Conservation (phyloP, 1,139 yeast genomes). For the Blastobotrys serpentis region DNA sequence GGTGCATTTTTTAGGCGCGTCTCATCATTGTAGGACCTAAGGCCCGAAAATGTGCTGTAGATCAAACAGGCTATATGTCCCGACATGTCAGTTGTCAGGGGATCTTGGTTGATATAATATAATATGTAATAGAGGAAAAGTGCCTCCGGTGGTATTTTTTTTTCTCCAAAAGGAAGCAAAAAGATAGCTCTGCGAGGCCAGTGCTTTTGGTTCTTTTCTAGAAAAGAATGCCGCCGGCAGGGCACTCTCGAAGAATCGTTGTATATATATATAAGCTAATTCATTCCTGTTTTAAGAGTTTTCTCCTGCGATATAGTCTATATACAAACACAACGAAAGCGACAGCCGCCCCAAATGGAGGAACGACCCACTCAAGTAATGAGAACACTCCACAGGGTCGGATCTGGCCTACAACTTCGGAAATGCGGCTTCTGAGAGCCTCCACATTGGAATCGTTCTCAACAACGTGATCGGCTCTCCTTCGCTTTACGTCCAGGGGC, state of each 20-base stretch:
- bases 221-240: conserved; percentile 1
- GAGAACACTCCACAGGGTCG: conserved; percentile 48
- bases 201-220: background rate
- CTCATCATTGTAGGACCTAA: no score
- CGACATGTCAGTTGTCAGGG: no score
- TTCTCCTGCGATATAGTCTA: background rate
- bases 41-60: no score
- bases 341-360: conserved; percentile 60
- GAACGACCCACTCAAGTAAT: conserved; percentile 47
- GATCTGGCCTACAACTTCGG: conserved; percentile 45
- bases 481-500: conserved; percentile 57
- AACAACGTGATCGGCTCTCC: conserved; percentile 63
- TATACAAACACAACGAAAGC: conserved; percentile 40
- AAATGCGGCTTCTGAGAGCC: conserved; percentile 51
- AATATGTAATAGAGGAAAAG: no score
- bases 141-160: no score
- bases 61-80: background rate
- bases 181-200: background rate
- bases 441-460: conserved; percentile 59
- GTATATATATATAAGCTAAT: background rate
- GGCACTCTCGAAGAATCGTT: background rate
- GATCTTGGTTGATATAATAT: no score
- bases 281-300: background rate
- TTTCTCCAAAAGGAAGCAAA: background rate
- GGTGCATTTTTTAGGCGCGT: no score